Conservation (phyloP, 345 rosid genomes). For the Acer saccharum region DNA sequence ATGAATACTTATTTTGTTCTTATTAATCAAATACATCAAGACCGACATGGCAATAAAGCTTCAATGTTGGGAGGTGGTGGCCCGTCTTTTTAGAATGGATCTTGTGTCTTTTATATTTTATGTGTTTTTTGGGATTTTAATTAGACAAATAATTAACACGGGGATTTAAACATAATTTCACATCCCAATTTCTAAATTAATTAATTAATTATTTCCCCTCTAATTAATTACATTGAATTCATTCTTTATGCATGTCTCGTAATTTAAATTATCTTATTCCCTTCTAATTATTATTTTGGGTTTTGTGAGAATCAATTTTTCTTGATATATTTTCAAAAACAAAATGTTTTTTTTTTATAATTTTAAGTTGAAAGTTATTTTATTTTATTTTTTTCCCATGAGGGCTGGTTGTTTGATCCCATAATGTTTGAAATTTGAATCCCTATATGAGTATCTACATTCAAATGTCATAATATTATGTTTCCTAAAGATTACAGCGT, state of each 20-base stretch:
- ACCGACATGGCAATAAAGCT: constrained; percentile 37
- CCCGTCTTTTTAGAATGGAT: constrained; percentile 49
- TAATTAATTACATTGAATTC: neutral
- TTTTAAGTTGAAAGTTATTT: too few relatives aligned
- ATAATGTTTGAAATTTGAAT: too few relatives aligned
- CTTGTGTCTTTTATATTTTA: constrained; percentile 16
- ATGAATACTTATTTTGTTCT: constrained; percentile 5
- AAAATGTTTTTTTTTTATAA: too few relatives aligned
- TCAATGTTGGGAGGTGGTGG: constrained; percentile 28
- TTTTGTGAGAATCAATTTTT: neutral
- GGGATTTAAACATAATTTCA: constrained; percentile 6
- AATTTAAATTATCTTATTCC: neutral
- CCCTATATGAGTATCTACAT: too few relatives aligned
- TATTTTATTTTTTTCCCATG: neutral
- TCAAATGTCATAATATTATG: too few relatives aligned
- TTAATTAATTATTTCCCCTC: too few relatives aligned
- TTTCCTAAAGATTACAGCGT: too few relatives aligned
- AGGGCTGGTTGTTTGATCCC: too few relatives aligned
- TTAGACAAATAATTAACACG: constrained; percentile 10
- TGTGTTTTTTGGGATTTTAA: constrained; percentile 13
- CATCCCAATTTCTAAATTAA: neutral
- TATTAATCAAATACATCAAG: constrained; percentile 6
- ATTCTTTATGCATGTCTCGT: neutral
- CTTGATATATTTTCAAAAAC: too few relatives aligned
- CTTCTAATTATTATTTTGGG: constrained; percentile 3